Conservation (phyloP, 495 filamentous ascomycete species). For the Neurospora sp. region DNA sequence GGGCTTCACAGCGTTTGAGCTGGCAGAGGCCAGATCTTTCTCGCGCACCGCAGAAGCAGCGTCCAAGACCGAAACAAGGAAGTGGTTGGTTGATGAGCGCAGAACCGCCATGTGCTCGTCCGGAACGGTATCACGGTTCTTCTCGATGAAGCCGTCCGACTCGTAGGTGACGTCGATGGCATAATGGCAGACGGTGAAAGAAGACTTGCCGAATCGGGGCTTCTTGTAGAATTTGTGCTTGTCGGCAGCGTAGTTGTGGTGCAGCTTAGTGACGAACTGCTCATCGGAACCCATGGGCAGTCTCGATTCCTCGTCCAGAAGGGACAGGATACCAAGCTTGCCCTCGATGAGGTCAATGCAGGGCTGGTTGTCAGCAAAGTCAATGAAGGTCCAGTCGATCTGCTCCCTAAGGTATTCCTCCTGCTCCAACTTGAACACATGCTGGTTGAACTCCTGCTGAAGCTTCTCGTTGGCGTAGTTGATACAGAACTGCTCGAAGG, state of each 20-base stretch:
- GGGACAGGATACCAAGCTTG: conserved; percentile 83
- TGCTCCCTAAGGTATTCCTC: conserved; percentile 95
- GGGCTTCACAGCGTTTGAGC: conserved; percentile 59
- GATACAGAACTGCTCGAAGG: conserved; percentile 99
- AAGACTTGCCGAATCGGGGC: conserved; percentile 90
- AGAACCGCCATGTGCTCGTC: conserved; percentile 96
- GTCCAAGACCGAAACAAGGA: conserved; percentile 75
- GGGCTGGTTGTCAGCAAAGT: conserved; percentile 99
- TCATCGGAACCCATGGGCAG: conserved; percentile 96
- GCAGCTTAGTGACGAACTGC: conserved; percentile 93
- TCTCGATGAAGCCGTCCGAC: conserved; percentile 99
- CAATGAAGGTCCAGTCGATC: conserved; percentile 99
- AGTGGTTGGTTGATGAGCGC: conserved; percentile 70
- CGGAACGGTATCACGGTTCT: conserved; percentile 97
- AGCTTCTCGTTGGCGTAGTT: conserved; percentile 99
- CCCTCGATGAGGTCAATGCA: conserved; percentile 98
- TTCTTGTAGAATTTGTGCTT: conserved; percentile 99
- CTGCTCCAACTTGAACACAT: conserved; percentile 99
- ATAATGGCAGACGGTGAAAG: conserved; percentile 98
- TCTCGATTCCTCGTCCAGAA: conserved; percentile 93
- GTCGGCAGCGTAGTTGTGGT: conserved; percentile 82
- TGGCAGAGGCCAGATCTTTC: conserved; percentile 64
- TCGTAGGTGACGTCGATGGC: conserved; percentile 98
- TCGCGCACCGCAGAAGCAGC: conserved; percentile 80
- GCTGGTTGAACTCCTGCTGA: conserved; percentile 98